Conservation (phyloP, 2,329 filamentous ascomycete species). For the Calonectria montana region DNA sequence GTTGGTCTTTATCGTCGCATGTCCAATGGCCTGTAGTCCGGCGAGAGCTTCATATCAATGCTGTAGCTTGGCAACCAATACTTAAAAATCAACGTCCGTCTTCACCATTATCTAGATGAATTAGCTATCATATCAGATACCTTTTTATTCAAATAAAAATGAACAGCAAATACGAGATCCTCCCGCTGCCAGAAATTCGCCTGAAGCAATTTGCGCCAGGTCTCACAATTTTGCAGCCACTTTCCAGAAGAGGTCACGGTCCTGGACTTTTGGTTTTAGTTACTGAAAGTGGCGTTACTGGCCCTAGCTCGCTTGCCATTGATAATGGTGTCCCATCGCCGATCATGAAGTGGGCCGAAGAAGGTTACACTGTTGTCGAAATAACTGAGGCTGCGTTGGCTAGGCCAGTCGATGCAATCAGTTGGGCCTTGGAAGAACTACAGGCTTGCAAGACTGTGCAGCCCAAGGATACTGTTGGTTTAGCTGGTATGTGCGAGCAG, state of each 20-base stretch:
- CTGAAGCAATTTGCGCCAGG: slow-evolving; percentile 9
- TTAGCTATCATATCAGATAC: too few species aligned
- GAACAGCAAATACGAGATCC: slow-evolving; percentile 13
- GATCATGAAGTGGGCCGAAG: slow-evolving; percentile 76
- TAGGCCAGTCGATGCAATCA: background rate
- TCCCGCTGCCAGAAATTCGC: slow-evolving; percentile 10
- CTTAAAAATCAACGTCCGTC: background rate
- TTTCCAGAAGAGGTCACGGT: background rate
- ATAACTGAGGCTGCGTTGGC: slow-evolving; percentile 48
- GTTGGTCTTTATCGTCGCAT: background rate
- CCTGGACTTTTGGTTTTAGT: slow-evolving; percentile 40
- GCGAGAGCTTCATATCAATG: background rate
- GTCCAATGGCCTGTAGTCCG: background rate
- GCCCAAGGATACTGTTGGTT: background rate
- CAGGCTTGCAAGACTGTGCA: slow-evolving; percentile 27
- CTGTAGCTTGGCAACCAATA: background rate
- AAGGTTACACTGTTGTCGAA: slow-evolving; percentile 73
- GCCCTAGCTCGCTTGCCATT: slow-evolving; percentile 28
- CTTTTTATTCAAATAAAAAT: background rate
- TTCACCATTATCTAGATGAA: background rate
- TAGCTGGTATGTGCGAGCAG: background rate
- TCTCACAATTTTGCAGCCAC: slow-evolving; percentile 15
- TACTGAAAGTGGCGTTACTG: slow-evolving; percentile 25
- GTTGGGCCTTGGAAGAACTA: slow-evolving; percentile 30
- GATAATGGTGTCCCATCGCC: slow-evolving; percentile 60